A percentile compares a stretch with the other conserved stretches of the same genome.
Evolutionary conservation across 805 yeast species (phyloP).

Genomic region (Pachysolen tannophilus): DNA sequence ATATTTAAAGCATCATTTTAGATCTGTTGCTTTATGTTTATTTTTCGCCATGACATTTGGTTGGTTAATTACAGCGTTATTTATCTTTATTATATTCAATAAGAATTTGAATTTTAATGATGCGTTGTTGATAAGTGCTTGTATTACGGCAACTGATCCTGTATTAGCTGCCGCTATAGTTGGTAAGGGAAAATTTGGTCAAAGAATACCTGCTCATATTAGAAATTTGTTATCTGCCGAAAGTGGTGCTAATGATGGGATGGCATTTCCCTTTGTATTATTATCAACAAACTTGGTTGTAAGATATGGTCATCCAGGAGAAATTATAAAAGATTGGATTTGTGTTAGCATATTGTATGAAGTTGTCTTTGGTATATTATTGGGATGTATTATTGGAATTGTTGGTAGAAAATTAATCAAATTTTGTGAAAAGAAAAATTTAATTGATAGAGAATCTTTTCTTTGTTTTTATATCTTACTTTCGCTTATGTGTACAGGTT

Average conservation of each 20-base stretch:
- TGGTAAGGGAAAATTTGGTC: constrained; percentile 88
- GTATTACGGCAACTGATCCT: constrained; percentile 94
- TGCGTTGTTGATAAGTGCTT: constrained; percentile 70
- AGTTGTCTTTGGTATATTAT: constrained; percentile 67
- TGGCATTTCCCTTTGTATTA: constrained; percentile 88
- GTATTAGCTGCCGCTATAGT: constrained; percentile 93
- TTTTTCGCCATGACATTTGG: constrained; percentile 88
- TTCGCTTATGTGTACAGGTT: constrained; percentile 80
- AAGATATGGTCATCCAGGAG: constrained; percentile 56
- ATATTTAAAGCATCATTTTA: constrained; percentile 81
- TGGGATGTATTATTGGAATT: constrained; percentile 72
- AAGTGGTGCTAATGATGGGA: constrained; percentile 89
- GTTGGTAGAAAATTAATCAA: constrained; percentile 61
- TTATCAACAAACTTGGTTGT: constrained; percentile 60
- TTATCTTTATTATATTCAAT: constrained; percentile 62
- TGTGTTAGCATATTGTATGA: constrained; percentile 71
- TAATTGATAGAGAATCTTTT: constrained; percentile 85
- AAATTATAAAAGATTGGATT: constrained; percentile 76
- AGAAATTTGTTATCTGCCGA: constrained; percentile 79
- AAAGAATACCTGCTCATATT: constrained; percentile 88
- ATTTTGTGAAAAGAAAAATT: constrained; percentile 57
- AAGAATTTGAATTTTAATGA: constrained; percentile 67
- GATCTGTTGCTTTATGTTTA: constrained; percentile 63
- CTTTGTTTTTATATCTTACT: constrained; percentile 76
- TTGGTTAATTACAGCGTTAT: constrained; percentile 77